Evolutionary conservation across 192 early-diverging fungal species (phyloP), one percentile per base, ranked within the genome.

Genomic region (Backusella macrospora): DNA sequence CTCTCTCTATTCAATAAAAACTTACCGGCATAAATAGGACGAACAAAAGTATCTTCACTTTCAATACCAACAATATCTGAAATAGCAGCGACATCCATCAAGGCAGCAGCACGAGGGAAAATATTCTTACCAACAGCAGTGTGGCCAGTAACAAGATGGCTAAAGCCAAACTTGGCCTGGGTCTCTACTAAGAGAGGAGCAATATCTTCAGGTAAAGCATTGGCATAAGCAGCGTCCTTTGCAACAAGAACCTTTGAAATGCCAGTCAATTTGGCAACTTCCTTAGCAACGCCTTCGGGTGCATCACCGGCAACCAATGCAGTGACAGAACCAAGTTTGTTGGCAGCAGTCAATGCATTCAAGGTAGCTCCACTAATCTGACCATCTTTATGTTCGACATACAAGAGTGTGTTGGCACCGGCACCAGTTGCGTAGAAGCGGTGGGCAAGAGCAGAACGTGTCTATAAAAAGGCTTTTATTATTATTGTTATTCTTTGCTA

Each of bases 11-110:
- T 29, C 4, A 34, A 71, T 15, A 77, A 21, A 42, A 21, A 55
- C 81, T 59, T 81, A 94, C 96, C 97, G 66, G 97, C 97, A 80
- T 96, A 99, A 81, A 99, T 96, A 39, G 97, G 97, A 13, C 97
- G 89, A 64, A 95, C 90, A 88, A 99, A 99, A 16, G 92, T 95
- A 73, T 97, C 95, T 37, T 86, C 89, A 72, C 86, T 71, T 78
- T 93, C 87, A 48, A 99, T 84, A 47, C 76, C 88, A 76, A 87
- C 92, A 55, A 98, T 90, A 75, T 99, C 97, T 15, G 97, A 96
- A 52, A 99, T 84, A 78, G 91, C 92, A 76, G 91, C 90, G 67
- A 97, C 92, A 75, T 99, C 96, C 72, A 97, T 81, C 18, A 97
- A 77, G 21, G 97, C 97, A 43, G 95, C 95, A 67, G 91, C 90